Percentiles rank a stretch among this genome's conserved stretches.
Conservation (phyloP, 176 grass and related monocot species). For the Pontederia crassipes region DNA sequence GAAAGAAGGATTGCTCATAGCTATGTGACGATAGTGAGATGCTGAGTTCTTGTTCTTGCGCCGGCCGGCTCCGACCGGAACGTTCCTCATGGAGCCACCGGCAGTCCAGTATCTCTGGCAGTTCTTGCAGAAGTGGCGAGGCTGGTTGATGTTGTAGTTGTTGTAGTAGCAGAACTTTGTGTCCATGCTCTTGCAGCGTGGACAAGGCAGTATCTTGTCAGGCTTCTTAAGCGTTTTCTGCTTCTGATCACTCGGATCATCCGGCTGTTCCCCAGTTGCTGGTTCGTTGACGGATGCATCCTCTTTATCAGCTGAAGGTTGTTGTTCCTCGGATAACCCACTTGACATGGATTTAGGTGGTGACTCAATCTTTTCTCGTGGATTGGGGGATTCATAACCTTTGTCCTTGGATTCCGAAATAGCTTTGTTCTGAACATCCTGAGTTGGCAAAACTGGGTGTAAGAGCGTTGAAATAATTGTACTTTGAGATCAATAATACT, state of each 20-base stretch:
- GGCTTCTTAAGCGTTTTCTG: conserved; percentile 7
- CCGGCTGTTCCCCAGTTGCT: neutral
- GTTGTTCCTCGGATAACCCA: neutral
- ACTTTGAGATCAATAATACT: no score
- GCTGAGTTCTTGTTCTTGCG: conserved; percentile 18
- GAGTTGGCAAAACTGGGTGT: no score
- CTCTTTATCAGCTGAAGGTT: neutral
- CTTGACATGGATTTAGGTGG: neutral
- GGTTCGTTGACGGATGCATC: neutral
- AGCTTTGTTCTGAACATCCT: no score
- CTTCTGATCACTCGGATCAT: neutral
- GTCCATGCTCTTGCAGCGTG: conserved; percentile 11
- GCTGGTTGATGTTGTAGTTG: conserved; percentile 23
- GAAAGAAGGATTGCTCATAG: neutral
- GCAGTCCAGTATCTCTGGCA: conserved; percentile 25
- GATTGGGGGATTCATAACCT: neutral
- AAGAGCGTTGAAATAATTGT: no score
- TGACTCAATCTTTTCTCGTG: conserved; percentile 4
- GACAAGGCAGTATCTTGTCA: conserved; percentile 22
- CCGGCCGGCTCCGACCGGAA: conserved; percentile 15
- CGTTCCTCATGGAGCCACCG: conserved; percentile 20
- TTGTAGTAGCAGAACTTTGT: conserved; percentile 27
- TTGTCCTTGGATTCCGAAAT: no score
- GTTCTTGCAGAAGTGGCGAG: conserved; percentile 19
- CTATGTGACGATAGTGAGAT: neutral